phyloP scores from a whole-genome alignment of 345 rosid species.

The Rhodamnia rubescens region DNA sequence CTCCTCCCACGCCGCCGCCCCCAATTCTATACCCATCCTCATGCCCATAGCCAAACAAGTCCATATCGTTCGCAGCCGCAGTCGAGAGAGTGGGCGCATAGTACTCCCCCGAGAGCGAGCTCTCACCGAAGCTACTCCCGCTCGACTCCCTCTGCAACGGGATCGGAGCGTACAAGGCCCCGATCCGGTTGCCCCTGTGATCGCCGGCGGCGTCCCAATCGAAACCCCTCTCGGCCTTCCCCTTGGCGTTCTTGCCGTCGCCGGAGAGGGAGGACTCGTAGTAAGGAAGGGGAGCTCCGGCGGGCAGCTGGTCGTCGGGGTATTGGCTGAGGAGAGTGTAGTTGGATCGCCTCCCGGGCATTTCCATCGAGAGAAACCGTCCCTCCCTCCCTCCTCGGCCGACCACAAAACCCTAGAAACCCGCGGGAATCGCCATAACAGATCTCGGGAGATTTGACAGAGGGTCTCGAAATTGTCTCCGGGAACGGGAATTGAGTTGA shows the following conservation, averaged over 20 bases:
- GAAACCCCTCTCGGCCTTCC: conserved; percentile 35
- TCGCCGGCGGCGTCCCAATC: conserved; percentile 65
- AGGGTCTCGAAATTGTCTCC: not conserved
- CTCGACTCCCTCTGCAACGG: conserved; percentile 90
- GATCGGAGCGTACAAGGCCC: conserved; percentile 38
- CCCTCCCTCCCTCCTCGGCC: not conserved
- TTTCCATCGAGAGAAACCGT: conserved; percentile 41
- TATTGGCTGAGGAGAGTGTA: conserved; percentile 73
- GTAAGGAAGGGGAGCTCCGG: conserved; percentile 38
- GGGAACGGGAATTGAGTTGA: not conserved
- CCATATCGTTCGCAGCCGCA: conserved; percentile 60
- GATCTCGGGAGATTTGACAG: not conserved
- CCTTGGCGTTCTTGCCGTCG: conserved; percentile 31
- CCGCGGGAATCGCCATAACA: conserved; percentile 36
- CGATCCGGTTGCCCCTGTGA: conserved; percentile 40
- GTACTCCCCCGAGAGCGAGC: conserved; percentile 90
- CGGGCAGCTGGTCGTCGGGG: conserved; percentile 57
- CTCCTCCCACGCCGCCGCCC: conserved; percentile 19
- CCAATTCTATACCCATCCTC: conserved; percentile 39
- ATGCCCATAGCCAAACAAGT: conserved; percentile 36
- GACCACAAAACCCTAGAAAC: conserved; percentile 20
- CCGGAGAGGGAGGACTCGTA: conserved; percentile 53
- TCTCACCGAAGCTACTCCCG: conserved; percentile 95
- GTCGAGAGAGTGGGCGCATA: conserved; percentile 51
- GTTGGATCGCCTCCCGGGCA: conserved; percentile 81